Evolutionary conservation across 208 protist genomes (phyloP).

Genomic region (Tritrichomonas foetus): DNA sequence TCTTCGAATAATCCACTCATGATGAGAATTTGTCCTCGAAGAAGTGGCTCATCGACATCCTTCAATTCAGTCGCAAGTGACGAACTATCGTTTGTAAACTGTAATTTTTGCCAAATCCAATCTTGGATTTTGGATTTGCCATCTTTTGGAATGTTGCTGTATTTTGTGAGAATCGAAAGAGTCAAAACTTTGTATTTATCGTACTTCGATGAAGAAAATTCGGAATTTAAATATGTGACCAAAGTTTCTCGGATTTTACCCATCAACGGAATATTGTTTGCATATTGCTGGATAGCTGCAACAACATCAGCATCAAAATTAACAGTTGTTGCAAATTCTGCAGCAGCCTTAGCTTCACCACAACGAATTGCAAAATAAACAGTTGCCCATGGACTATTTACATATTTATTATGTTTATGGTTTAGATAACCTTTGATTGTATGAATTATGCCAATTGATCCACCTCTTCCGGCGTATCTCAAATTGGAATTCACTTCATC

Average conservation of each 20-base stretch:
- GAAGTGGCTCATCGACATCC: neutral
- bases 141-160: no score
- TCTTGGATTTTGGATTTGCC: neutral
- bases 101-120: neutral
- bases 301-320: neutral
- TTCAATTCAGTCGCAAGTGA: no score
- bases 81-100: neutral
- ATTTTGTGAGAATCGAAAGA: neutral
- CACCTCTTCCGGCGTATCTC: neutral
- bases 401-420: neutral
- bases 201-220: neutral
- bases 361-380: neutral
- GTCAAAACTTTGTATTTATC: neutral
- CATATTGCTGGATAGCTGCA: neutral
- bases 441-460: neutral
- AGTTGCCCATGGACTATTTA: neutral
- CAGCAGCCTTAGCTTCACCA: neutral
- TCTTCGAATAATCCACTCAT: neutral
- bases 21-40: neutral
- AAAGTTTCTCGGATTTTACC: neutral
- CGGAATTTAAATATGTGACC: neutral
- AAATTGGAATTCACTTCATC: conserved; percentile 2
- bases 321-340: neutral
- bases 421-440: neutral
- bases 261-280: neutral